Evolutionary conservation across 2,329 filamentous ascomycete species (phyloP), one percentile per base, ranked within the genome.

Genomic region (Penicillium olsonii): DNA sequence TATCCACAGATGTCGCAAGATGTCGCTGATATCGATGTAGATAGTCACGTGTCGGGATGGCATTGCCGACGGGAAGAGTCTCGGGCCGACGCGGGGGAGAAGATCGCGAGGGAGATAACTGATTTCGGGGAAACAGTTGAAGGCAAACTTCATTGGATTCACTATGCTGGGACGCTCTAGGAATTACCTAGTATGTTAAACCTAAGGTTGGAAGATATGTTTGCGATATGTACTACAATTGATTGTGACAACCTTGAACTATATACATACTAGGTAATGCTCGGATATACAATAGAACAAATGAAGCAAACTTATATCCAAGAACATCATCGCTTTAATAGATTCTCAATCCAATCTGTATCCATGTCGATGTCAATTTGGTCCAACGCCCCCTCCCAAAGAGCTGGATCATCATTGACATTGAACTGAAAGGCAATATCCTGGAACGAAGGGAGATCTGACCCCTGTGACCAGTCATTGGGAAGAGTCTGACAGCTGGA

Each of bases 321-420:
- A 24, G 4, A 34, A 15, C 2, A 15, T 15, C 52, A 66, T 47
- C 60, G 56, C 39, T 60, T 58, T 29, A 68, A 47, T 1, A 63
- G 63, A 48, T 57, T 67, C 44, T 67, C 64, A 53, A 68, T 68
- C 70, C 68, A 73, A 48, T 72, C 72, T 6, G 67, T 70, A 51
- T 73, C 69, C 66, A 74, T 73, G 22, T 69, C 68, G 40, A 72
- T 69, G 37, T 74, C 68, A 31, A 72, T 68, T 47, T 71, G 67
- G 35, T 66, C 61, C 38, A 72, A 64, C 4, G 70, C 68, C 41
- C 71, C 71, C 45, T 75, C 73, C 72, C 72, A 75, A 15, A 74
- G 57, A 17, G 64, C 65, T 5, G 68, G 62, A 48, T 74, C 71
- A 19, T 71, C 71, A 24, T 69, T 68, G 29, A 64, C 63, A 40